These are phyloP conservation scores for Pestalotiopsis sp. DNA, from an alignment of 2,329 filamentous ascomycete species.

Conservation along the genomic window DNA sequence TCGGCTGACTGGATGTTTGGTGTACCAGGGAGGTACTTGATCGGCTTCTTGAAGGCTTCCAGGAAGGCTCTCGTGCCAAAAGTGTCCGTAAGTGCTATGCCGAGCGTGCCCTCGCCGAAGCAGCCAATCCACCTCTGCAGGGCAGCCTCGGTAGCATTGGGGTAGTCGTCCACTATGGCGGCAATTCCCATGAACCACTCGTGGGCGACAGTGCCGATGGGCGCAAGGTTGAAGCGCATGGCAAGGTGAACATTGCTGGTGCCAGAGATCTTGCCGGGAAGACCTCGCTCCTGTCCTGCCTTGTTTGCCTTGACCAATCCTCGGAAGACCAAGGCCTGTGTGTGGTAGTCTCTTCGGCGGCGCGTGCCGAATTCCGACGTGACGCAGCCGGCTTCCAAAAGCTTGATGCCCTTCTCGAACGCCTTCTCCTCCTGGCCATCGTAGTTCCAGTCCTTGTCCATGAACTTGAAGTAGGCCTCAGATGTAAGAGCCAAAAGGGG, in stretches of 20 bases:
- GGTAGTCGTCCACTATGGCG: conserved; percentile 85
- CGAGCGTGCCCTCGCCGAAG: conserved; percentile 82
- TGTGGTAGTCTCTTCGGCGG: conserved; percentile 89
- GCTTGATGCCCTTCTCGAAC: conserved; percentile 74
- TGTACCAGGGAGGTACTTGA: conserved; percentile 48
- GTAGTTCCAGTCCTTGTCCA: conserved; percentile 91
- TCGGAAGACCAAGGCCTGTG: conserved; percentile 87
- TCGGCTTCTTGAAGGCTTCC: conserved; percentile 74
- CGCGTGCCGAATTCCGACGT: conserved; percentile 95
- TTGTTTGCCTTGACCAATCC: conserved; percentile 81
- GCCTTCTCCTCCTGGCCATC: conserved; percentile 85
- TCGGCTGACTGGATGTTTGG: conserved; percentile 37
- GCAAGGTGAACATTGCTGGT: conserved; percentile 98
- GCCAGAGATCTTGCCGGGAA: conserved; percentile 76
- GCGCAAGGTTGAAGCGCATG: conserved; percentile 84
- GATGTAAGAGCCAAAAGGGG: conserved; percentile 89
- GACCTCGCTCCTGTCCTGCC: conserved; percentile 66
- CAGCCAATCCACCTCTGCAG: conserved; percentile 88
- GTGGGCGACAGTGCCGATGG: conserved; percentile 88
- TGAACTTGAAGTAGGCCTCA: conserved; percentile 97
- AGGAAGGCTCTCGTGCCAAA: conserved; percentile 93
- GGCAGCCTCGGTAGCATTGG: conserved; percentile 80
- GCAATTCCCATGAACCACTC: conserved; percentile 99
- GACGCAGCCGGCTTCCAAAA: conserved; percentile 82
- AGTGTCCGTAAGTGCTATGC: conserved; percentile 92